Evolutionary conservation across 805 yeast genomes (phyloP), one percentile per base, ranked within the genome.

Genomic region (Isabelozyma pseudorhagii): DNA sequence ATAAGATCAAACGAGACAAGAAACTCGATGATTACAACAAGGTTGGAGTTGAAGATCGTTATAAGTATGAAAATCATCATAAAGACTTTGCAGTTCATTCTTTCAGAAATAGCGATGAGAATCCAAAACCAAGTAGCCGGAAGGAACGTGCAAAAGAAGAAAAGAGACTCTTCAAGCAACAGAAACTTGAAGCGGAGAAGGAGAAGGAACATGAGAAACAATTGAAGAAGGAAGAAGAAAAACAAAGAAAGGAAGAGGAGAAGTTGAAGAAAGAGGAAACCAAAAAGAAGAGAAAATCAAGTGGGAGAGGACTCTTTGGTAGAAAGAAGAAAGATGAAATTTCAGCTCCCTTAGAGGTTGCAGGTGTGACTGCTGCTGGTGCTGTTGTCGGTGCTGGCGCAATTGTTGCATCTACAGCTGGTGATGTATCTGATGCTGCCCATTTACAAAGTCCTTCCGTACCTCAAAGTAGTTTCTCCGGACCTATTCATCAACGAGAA

Each of bases 81-180:
- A 57, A 55, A 46, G 68, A 65, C 31, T 70, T 70, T 54, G 59
- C 60, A 8, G 54, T 52, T 9, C 72, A 64, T 48, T 69, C 75
- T 7, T 55, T 70, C 53, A 58, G 72, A 47, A 63, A 60, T 40
- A 52, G 46, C 27, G 44, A 47, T 8, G 18, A 14, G 14, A 45
- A 47, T 8, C 48, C 54, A 9, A 55, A 53, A 34, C 45, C 49
- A 2, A 40, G 39, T 21, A 34, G 17, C 5, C 28, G 36, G 3
- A 65, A 61, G 42, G 67, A 63, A 27, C 52, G 66, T 41, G 59
- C 59, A 1, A 63, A 62, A 42, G 61, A 59, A 27, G 67, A 63
- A 45, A 61, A 56, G 57, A 59, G 50, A 40, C 51, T 49, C 36
- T 51, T 52, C 28, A 48, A 46, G 38, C 50, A 47, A 34, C 56